A percentile compares a stretch with the other conserved stretches of the same genome.
phyloP scores from a whole-genome alignment of 2,329 filamentous ascomycete genomes.

The Emergomyces africanus region DNA sequence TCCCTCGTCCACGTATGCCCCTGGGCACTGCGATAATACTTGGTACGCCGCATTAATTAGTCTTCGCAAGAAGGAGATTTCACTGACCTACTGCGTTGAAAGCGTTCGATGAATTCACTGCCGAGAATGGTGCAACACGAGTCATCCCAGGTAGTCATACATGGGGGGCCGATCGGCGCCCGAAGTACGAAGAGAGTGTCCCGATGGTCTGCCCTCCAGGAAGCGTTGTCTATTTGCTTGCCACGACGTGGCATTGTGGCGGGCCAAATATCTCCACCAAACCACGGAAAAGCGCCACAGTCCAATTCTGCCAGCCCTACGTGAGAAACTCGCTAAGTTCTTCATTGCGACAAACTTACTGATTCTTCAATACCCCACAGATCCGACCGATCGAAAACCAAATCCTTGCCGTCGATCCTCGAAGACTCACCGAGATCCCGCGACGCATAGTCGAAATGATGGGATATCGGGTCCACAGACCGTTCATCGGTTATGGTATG shows the following conservation, averaged over 20 bases:
- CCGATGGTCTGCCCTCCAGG: slow-evolving; percentile 26
- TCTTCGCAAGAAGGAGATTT: background rate
- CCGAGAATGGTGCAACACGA: slow-evolving; percentile 24
- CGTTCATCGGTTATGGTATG: slow-evolving; percentile 22
- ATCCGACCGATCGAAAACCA: slow-evolving; percentile 23
- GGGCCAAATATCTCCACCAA: slow-evolving; percentile 21
- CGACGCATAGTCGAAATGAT: slow-evolving; percentile 22
- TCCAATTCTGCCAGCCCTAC: slow-evolving; percentile 33
- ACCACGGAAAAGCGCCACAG: slow-evolving; percentile 24
- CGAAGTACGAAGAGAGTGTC: slow-evolving; percentile 17
- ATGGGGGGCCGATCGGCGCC: slow-evolving; percentile 19
- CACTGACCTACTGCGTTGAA: slow-evolving; percentile 9
- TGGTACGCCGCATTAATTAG: slow-evolving; percentile 11
- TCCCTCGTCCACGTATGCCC: slow-evolving; percentile 24
- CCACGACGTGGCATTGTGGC: slow-evolving; percentile 28
- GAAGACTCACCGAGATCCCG: slow-evolving; percentile 18
- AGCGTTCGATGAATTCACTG: slow-evolving; percentile 22
- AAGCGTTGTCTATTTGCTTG: slow-evolving; percentile 25
- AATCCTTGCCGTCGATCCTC: slow-evolving; percentile 21
- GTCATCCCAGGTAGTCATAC: slow-evolving; percentile 25
- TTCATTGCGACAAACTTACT: background rate
- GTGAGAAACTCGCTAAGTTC: slow-evolving; percentile 1
- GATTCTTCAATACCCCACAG: background rate
- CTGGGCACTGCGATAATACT: slow-evolving; percentile 23
- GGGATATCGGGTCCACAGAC: slow-evolving; percentile 20